phyloP scores from a whole-genome alignment of 257 asterid species.

The Echium plantagineum region DNA sequence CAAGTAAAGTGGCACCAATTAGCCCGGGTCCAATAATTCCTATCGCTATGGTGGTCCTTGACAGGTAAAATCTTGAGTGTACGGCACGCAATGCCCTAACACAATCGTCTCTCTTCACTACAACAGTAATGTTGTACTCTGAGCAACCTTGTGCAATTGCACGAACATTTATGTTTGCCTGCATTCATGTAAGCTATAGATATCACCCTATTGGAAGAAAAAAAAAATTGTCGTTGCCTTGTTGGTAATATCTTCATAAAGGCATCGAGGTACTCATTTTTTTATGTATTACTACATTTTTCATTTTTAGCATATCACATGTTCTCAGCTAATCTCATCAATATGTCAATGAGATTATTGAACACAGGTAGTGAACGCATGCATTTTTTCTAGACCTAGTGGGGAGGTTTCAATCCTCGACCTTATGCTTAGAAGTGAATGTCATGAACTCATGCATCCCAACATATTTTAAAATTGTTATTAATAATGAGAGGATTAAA shows the following conservation, averaged over 20 bases:
- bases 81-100: conserved; percentile 90
- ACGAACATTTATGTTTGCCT: conserved; percentile 94
- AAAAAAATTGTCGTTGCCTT: not conserved
- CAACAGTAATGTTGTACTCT: conserved; percentile 87
- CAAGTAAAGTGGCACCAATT: conserved; percentile 89
- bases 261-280: not conserved
- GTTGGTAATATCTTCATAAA: not conserved
- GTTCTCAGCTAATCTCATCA: too few relatives aligned
- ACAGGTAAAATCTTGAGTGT: conserved; percentile 90
- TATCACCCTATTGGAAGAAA: not conserved
- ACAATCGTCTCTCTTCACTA: conserved; percentile 86
- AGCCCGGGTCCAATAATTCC: conserved; percentile 97
- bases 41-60: conserved; percentile 88
- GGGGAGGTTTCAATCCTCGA: not conserved
- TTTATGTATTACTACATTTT: too few relatives aligned
- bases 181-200: conserved; percentile 17
- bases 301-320: too few relatives aligned
- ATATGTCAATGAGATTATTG: too few relatives aligned
- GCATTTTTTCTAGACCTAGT: not conserved
- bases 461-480: not conserved
- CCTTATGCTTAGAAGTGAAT: not conserved
- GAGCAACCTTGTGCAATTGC: conserved; percentile 99
- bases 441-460: not conserved
- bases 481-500: not conserved
- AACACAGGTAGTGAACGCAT: not conserved